Percentiles rank a stretch among this genome's conserved stretches.
phyloP scores from a whole-genome alignment of 805 yeast species.

The Naumovozyma baii region DNA sequence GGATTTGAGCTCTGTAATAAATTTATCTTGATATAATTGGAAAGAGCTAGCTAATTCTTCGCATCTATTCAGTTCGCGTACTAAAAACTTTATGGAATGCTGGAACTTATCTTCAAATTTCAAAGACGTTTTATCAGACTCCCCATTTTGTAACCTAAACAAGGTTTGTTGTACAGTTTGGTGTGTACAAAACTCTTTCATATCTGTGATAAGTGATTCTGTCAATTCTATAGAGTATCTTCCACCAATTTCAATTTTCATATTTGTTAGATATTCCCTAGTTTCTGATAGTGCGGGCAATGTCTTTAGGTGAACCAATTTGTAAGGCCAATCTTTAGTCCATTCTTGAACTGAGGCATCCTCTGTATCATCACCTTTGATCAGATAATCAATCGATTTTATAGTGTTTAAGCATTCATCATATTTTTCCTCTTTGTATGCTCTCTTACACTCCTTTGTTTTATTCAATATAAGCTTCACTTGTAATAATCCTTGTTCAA shows the following conservation, averaged over 20 bases:
- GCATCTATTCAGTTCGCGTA: constrained; percentile 51
- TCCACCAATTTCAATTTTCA: constrained; percentile 59
- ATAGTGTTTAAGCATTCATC: constrained; percentile 49
- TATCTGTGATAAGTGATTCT: constrained; percentile 47
- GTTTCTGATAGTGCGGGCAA: constrained; percentile 31
- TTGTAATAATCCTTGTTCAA: constrained; percentile 52
- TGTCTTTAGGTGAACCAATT: constrained; percentile 24
- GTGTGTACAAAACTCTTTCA: constrained; percentile 46
- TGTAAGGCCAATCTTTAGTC: constrained; percentile 35
- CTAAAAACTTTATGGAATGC: constrained; percentile 34
- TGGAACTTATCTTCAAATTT: constrained; percentile 35
- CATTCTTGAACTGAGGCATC: constrained; percentile 23
- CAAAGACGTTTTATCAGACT: constrained; percentile 31
- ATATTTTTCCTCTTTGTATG: constrained; percentile 33
- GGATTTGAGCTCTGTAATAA: constrained; percentile 61
- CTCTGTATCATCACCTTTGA: constrained; percentile 41
- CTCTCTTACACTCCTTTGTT: constrained; percentile 32
- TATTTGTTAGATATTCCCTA: constrained; percentile 41
- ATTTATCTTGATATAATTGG: constrained; percentile 52
- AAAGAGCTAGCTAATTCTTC: constrained; percentile 56
- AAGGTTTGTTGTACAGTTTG: constrained; percentile 42
- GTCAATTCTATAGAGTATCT: constrained; percentile 54
- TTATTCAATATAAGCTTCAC: constrained; percentile 38
- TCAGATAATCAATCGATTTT: constrained; percentile 45
- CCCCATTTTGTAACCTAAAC: constrained; percentile 32